Conservation (phyloP, 139 green algal genomes). For the Diplosphaera chodatii region DNA sequence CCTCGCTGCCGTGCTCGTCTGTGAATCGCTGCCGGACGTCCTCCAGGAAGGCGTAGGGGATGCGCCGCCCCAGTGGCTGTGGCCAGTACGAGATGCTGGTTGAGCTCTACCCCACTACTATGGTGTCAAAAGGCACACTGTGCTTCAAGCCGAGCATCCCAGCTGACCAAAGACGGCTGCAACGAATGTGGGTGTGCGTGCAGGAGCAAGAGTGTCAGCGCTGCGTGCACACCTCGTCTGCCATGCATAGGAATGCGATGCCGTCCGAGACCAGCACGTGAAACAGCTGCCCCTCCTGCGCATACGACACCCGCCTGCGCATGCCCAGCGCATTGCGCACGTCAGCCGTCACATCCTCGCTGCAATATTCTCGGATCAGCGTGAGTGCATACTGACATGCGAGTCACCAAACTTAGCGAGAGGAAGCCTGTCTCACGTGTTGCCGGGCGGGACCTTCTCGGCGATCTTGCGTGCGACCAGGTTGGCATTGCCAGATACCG, state of each 20-base stretch:
- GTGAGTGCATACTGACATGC: too few relatives aligned
- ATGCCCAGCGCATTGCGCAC: slow-evolving; percentile 27
- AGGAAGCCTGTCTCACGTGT: too few relatives aligned
- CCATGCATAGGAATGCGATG: slow-evolving; percentile 83
- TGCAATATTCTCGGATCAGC: too few relatives aligned
- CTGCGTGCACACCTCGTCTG: slow-evolving; percentile 56
- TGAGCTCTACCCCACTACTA: too few relatives aligned
- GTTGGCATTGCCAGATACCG: slow-evolving; percentile 61
- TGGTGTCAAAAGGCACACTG: too few relatives aligned
- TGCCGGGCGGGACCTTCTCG: slow-evolving; percentile 57
- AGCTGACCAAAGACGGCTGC: too few relatives aligned
- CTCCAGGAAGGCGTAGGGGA: slow-evolving; percentile 88
- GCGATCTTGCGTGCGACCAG: slow-evolving; percentile 72
- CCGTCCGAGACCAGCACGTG: slow-evolving; percentile 70
- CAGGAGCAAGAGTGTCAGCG: neutral
- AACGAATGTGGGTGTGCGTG: neutral
- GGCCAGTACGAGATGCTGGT: too few relatives aligned
- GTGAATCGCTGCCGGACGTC: slow-evolving; percentile 72
- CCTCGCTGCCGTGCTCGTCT: slow-evolving; percentile 43
- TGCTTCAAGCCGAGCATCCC: too few relatives aligned
- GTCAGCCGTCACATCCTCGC: neutral
- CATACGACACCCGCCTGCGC: slow-evolving; percentile 65
- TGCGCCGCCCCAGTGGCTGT: slow-evolving; percentile 62
- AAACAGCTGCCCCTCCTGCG: slow-evolving; percentile 82
- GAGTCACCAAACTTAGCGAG: too few relatives aligned